Base-by-base conservation (phyloP, 2,329 filamentous ascomycete genomes). In the Lasiodiplodia citricola region DNA sequence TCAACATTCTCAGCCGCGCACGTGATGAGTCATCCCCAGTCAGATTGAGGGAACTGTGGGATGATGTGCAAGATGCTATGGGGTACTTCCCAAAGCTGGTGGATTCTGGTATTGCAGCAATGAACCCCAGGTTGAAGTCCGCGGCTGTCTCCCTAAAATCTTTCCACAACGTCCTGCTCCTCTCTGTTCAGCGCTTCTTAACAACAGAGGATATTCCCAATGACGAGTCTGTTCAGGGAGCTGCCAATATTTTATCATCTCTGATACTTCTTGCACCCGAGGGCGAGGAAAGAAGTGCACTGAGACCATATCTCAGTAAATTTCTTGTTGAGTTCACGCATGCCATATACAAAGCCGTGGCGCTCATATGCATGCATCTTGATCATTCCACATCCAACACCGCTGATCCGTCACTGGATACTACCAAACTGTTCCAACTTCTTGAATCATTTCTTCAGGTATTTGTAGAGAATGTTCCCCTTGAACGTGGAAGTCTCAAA, bases 241-340 rank as follows among this genome's bases (percentile, higher is more conserved):
- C 62, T 11, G 11, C 10, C 5, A 16, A 8, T 2, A 21, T 54
- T 28, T 16, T 65, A 11, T 7, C 47, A 0, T 52, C 47, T 4
- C 18, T 65, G 8, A 10, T 25, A 2, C 14, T 13, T 38, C n/a
- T 54, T 25, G 21, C 31, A 11, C 31, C 47, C 11, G 14, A 18
- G 8, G 11, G 11, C 0, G 21, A 7, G 31, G n/a, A 38, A 6
- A 23, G 18, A 2, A 23, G 6, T 3, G n/a, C 28, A 14, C 18
- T 13, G n/a, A 28, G 25, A 11, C 47, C 44, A 3, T 41, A 25
- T 16, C 62, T 38, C 6, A 31, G 38, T 41, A 10, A 41, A 5
- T 65, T 52, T 21, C 18, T 38, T 11, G 50, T 54, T n/a, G 50
- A 52, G 37, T 65, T 54, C 31, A 54, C 41, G 21, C 31, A 65